Base-by-base conservation (phyloP, 257 asterid species). In the Mentha longifolia region DNA sequence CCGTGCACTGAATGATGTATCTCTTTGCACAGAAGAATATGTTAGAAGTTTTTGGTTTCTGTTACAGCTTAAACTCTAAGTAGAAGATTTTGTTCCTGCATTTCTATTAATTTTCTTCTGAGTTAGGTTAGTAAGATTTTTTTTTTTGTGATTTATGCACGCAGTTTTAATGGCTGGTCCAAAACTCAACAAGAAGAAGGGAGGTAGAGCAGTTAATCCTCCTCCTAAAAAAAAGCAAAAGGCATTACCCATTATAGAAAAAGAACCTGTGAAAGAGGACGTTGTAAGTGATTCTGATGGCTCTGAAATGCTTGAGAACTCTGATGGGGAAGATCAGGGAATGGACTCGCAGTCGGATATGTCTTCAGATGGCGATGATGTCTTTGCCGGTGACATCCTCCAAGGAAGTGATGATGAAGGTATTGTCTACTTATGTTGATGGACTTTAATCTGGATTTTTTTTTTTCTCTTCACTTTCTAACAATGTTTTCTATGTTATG, bases 351-450 rank as follows among this genome's bases (percentile, higher is more conserved):
- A 80, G 63, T 90, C 95, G 55, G 96, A 87, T 3, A 76, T 91
- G 76, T 90, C 92, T 3, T 85, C 96, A 6, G 90, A 76, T n/a
- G 89, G 87, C 16, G 97, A 92, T 74, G 97, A 91, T 69, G 86
- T 92, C 1, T 82, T 87, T 67, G 90, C 95, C 28, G 76, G 67
- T 50, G 95, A 93, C 71, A 84, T 93, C 76, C 88, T 93, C 59
- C 80, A 74, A 71, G 90, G 84, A 52, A 78, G 79, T 83, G 87
- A 77, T 22, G 95, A 84, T 76, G 93, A 74, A 83, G 98, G 93
- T 90, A 67, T 61, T 49, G 46, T 15, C 67, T 58, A 72, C 37
- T 4, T 68, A 28, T 9, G 65, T 39, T 11, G 22, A 33, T 73
- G 59, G 19, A 16, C 19, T 31, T 75, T 49, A 71, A 43, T 25